phyloP scores from a whole-genome alignment of 345 rosid genomes.

The Populus nigra region DNA sequence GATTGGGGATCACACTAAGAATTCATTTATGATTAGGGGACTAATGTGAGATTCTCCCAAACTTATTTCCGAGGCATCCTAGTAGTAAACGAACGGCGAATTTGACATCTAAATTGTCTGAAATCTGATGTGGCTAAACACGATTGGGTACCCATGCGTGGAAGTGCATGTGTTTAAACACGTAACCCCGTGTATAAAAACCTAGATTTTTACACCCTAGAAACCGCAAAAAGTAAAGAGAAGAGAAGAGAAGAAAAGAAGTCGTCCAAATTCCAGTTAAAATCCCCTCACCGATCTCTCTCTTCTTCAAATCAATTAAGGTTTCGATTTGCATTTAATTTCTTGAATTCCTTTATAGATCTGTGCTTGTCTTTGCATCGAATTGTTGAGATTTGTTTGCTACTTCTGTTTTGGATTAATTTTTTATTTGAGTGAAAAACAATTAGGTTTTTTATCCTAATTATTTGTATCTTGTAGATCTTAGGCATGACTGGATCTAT shows the following conservation, averaged over 20 bases:
- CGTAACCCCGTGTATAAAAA: not conserved
- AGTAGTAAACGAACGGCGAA: not conserved
- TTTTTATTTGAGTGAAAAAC: not conserved
- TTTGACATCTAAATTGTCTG: not conserved
- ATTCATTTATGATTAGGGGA: too few relatives aligned
- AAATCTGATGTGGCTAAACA: slow-evolving; percentile 11
- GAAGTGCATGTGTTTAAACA: not conserved
- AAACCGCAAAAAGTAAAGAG: not conserved
- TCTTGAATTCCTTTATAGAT: not conserved
- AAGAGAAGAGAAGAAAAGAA: not conserved
- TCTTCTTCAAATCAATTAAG: not conserved
- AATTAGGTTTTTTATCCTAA: not conserved
- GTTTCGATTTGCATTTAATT: not conserved
- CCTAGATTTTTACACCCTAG: too few relatives aligned
- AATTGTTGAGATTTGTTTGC: not conserved
- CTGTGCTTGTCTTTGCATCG: not conserved
- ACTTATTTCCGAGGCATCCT: not conserved
- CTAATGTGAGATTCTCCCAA: not conserved
- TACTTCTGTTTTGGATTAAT: too few relatives aligned
- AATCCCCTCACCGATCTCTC: not conserved
- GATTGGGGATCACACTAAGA: too few relatives aligned
- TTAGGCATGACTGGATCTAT: not conserved
- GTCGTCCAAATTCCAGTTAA: not conserved
- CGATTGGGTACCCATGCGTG: slow-evolving; percentile 13
- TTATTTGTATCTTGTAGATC: not conserved